These are phyloP conservation scores for Apiotrichum domesticum DNA, from an alignment of 1,284 basidiomycete species.

Conservation along the genomic window DNA sequence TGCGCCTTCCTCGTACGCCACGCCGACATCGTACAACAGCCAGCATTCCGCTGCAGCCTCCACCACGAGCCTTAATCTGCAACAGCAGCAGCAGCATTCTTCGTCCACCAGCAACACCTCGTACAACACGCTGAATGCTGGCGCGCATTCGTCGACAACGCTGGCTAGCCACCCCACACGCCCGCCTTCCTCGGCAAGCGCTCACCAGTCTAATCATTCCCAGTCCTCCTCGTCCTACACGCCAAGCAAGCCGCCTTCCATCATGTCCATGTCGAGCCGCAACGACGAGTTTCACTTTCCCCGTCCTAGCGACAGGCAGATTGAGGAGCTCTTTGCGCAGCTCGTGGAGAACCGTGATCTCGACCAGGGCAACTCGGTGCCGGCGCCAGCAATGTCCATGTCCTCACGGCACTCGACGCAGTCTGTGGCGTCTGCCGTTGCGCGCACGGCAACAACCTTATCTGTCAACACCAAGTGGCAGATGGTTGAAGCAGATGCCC, in stretches of 20 bases:
- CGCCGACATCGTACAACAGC: conserved; percentile 5
- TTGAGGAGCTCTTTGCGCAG: conserved; percentile 70
- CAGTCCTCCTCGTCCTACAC: conserved; percentile 5
- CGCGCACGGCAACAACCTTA: conserved; percentile 47
- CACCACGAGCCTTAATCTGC: neutral
- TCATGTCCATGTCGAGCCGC: neutral
- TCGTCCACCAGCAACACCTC: neutral
- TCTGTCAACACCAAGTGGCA: conserved; percentile 85
- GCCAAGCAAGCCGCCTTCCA: conserved; percentile 1
- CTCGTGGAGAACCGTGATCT: conserved; percentile 64
- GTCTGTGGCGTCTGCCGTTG: conserved; percentile 20
- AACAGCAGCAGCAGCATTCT: neutral
- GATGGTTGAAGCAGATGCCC: conserved; percentile 72
- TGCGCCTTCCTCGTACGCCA: neutral
- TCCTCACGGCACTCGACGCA: conserved; percentile 21
- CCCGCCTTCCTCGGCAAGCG: conserved; percentile 4
- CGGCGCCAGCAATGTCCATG: conserved; percentile 26
- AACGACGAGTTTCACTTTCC: conserved; percentile 61
- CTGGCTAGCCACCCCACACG: conserved; percentile 5
- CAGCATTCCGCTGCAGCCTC: neutral
- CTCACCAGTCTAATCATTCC: conserved; percentile 11
- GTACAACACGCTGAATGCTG: neutral
- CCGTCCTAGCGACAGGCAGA: conserved; percentile 66
- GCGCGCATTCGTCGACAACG: conserved; percentile 5
- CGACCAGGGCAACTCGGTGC: conserved; percentile 23